Evolutionary conservation across 1,284 basidiomycete genomes (phyloP), one percentile per base, ranked within the genome.

Genomic region (Trametes hirsuta): DNA sequence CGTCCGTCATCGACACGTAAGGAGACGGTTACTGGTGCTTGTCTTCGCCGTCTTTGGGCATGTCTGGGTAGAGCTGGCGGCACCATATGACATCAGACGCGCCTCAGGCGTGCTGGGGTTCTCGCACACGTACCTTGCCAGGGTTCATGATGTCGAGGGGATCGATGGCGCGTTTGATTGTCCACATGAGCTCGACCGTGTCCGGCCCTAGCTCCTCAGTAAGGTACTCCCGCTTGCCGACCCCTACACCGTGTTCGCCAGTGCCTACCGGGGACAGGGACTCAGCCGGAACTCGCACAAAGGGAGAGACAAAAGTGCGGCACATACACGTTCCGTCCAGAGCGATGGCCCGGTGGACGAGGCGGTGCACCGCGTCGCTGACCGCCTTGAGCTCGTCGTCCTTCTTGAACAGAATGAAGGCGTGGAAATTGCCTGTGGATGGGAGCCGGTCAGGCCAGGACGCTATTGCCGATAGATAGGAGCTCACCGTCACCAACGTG

Each of bases 121-220:
- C 6, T 4, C 4, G 40, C 25, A 10, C 36, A 57, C 71, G 62
- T 59, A 84, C 88, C 81, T 94, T 94, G 39, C 88, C 90, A 1
- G 93, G 93, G 71, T 95, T 95, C 75, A 94, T 81, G 61, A 95
- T 79, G 66, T 88, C 84, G 47, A 85, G 67, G 3, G 93, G 92
- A 73, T 94, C 93, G 24, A 95, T 79, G 2, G 86, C 81, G 41
- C 75, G 76, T 74, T 95, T 96, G 64, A 95, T 81, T 6, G 80
- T 84, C 74, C 84, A 85, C 93, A 95, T 94, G 18, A 95, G 76
- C 50, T 85, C 83, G 14, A 95, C 87, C 0, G 93, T 94, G 3
- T 85, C 85, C 55, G 80, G 78, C 0, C 93, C 93, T 4, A 96
- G 82, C 73, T 96, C 94, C 47, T 84, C 79, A 25, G 78, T 72